Evolutionary conservation across 73 alveolate species (phyloP).

Genomic region (Tetrahymena elliotti): DNA sequence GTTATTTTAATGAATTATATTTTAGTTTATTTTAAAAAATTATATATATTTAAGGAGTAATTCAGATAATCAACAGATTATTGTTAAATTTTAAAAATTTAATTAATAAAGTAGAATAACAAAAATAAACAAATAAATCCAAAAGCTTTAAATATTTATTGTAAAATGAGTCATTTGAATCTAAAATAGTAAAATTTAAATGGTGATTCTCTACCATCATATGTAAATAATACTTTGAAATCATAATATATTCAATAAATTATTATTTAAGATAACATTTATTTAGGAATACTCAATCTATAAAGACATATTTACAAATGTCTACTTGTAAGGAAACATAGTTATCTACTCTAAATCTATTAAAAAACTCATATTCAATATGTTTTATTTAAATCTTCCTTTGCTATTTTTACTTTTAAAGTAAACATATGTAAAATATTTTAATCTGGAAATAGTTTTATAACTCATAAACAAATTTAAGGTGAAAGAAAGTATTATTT

Average conservation of each 20-base stretch:
- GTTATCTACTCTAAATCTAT: not conserved
- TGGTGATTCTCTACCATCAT: not conserved
- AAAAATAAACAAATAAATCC: no score
- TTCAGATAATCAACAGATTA: no score
- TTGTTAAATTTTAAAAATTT: no score
- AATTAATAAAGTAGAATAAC: not conserved
- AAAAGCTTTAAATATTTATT: no score
- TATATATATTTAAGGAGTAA: no score
- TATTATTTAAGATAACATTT: not conserved
- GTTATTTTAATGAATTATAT: no score
- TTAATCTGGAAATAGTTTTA: not conserved
- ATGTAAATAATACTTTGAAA: not conserved
- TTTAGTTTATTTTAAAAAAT: no score
- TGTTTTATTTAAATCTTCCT: not conserved
- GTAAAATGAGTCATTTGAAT: not conserved
- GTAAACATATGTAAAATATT: not conserved
- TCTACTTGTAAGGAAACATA: not conserved
- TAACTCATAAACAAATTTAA: no score
- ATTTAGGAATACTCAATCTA: not conserved
- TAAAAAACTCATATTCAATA: not conserved
- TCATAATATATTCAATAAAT: not conserved
- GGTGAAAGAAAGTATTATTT: not conserved
- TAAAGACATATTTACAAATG: not conserved
- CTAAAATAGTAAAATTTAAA: not conserved
- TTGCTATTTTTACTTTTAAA: not conserved